phyloP scores from a whole-genome alignment of 2,329 filamentous ascomycete species.

The Aureobasidium sp. region DNA sequence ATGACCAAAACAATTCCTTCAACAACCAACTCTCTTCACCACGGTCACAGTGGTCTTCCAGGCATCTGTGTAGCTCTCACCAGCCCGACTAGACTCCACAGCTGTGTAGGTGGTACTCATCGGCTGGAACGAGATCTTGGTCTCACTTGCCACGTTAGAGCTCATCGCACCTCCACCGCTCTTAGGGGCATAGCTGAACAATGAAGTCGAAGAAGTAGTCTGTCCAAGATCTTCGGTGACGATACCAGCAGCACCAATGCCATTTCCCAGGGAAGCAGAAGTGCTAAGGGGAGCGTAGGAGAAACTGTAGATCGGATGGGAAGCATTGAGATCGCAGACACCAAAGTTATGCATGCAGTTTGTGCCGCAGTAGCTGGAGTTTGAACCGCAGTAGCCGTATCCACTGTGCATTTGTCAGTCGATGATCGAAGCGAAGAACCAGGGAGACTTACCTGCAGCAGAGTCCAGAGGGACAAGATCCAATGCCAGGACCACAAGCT shows the following conservation, averaged over 20 bases:
- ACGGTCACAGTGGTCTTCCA: neutral
- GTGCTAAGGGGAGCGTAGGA: neutral
- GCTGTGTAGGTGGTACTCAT: neutral
- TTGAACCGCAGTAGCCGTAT: neutral
- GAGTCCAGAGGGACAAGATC: neutral
- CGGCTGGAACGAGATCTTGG: neutral
- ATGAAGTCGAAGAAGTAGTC: neutral
- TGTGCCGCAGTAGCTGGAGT: neutral
- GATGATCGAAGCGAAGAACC: too few species aligned
- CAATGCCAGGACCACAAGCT: neutral
- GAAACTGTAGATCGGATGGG: neutral
- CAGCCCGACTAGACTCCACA: neutral
- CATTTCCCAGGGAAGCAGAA: neutral
- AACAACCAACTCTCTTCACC: neutral
- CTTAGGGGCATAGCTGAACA: neutral
- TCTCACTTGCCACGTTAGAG: neutral
- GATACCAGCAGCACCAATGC: neutral
- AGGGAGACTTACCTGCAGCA: neutral
- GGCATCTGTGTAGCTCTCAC: neutral
- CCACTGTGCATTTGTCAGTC: neutral
- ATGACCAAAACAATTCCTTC: neutral
- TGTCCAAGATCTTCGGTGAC: neutral
- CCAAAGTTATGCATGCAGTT: neutral
- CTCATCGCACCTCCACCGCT: neutral
- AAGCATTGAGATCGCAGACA: neutral